Evolutionary conservation across 441 rosid species (phyloP).

Genomic region (Gossypium lobatum): DNA sequence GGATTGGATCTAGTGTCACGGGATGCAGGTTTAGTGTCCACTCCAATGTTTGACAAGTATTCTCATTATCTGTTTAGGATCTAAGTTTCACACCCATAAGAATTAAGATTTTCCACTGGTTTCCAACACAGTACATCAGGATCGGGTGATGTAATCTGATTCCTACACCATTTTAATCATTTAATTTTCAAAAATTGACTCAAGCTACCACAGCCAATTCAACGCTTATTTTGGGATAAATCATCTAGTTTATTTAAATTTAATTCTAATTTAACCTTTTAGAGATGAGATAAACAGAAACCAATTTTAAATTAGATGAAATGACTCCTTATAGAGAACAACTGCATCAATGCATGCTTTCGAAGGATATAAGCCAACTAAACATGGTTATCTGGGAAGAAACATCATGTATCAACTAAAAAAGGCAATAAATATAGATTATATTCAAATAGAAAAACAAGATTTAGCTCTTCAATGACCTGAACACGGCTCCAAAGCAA

Average conservation of each 20-base stretch:
- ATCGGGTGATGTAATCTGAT: not conserved
- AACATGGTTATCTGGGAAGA: not conserved
- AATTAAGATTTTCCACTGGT: not conserved
- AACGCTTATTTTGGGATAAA: not conserved
- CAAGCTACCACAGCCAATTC: not conserved
- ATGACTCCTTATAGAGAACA: not conserved
- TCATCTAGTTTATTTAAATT: not conserved
- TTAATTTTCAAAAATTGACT: not conserved
- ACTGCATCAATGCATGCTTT: not conserved
- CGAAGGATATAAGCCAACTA: constrained; percentile 1
- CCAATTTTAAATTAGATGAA: not conserved
- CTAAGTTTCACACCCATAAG: not conserved
- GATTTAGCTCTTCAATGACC: constrained; percentile 28
- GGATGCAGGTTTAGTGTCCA: not conserved
- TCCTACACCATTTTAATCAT: not conserved
- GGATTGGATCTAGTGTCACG: not conserved
- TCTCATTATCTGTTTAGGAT: not conserved
- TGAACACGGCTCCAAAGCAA: constrained; percentile 74
- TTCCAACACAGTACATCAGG: not conserved
- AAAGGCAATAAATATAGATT: not conserved
- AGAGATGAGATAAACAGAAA: not conserved
- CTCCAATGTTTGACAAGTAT: not conserved
- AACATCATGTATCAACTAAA: not conserved
- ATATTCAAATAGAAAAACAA: not conserved
- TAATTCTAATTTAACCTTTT: not conserved